Conservation (phyloP, 2,329 filamentous ascomycete species). For the Penicillium sp. region DNA sequence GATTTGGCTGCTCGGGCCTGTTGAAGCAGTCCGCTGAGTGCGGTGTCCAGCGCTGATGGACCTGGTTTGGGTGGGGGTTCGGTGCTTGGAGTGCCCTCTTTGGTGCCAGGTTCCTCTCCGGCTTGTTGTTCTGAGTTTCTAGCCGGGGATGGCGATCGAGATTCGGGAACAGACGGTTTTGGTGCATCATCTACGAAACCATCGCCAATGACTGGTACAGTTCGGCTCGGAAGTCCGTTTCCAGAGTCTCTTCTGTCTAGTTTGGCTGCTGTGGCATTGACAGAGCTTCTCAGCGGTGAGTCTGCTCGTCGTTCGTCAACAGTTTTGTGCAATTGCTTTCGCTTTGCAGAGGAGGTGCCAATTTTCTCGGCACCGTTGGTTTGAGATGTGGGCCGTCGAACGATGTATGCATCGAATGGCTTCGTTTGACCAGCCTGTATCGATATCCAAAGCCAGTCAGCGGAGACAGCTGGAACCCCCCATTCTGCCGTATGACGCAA, state of each 20-base stretch:
- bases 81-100: constrained; percentile 17
- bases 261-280: background rate
- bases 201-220: constrained; percentile 17
- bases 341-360: constrained; percentile 21
- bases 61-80: constrained; percentile 16
- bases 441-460: constrained; percentile 83
- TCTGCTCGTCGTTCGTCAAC: constrained; percentile 1
- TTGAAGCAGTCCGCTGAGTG: constrained; percentile 44
- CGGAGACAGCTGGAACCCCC: constrained; percentile 76
- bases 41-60: constrained; percentile 36
- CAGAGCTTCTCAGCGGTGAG: background rate
- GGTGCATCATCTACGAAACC: constrained; percentile 19
- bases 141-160: constrained; percentile 25
- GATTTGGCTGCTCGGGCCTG: constrained; percentile 39
- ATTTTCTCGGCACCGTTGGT: constrained; percentile 22
- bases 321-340: constrained; percentile 9
- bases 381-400: constrained; percentile 29
- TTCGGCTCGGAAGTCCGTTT: constrained; percentile 7
- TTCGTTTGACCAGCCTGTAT: constrained; percentile 57
- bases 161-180: constrained; percentile 23
- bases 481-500: constrained; percentile 73
- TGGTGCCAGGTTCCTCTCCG: constrained; percentile 13
- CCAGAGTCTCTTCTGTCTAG: background rate
- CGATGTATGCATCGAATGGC: constrained; percentile 50
- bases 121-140: constrained; percentile 9